phyloP scores from a whole-genome alignment of 495 filamentous ascomycete genomes.

The Lasiosphaeris hirsuta region DNA sequence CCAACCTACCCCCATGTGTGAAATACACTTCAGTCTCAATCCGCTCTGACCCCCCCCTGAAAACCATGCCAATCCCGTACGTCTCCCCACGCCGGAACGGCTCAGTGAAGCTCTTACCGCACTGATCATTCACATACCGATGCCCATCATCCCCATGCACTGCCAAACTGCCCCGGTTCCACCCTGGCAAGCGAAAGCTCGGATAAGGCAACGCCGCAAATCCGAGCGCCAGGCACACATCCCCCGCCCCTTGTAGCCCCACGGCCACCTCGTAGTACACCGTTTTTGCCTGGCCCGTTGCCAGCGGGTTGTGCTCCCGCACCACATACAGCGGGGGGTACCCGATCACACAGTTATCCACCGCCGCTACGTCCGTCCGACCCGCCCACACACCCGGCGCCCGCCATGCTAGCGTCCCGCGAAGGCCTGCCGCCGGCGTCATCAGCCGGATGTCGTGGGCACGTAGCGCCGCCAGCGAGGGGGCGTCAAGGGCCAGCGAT shows the following conservation, averaged over 20 bases:
- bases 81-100: conserved; percentile 48
- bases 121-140: conserved; percentile 80
- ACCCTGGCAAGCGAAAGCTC: conserved; percentile 81
- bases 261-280: conserved; percentile 75
- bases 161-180: conserved; percentile 79
- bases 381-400: conserved; percentile 45
- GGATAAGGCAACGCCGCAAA: conserved; percentile 82
- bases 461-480: conserved; percentile 29
- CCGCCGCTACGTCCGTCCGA: conserved; percentile 26
- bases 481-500: conserved; percentile 51
- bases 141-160: conserved; percentile 91
- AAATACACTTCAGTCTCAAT: conserved; percentile 69
- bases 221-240: conserved; percentile 70
- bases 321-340: conserved; percentile 76
- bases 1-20: conserved; percentile 63
- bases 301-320: conserved; percentile 61
- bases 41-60: conserved; percentile 38
- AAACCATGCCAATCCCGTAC: conserved; percentile 63
- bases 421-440: conserved; percentile 27
- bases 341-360: conserved; percentile 57
- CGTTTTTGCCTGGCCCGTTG: conserved; percentile 42
- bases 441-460: conserved; percentile 36
- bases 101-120: conserved; percentile 66
- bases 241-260: conserved; percentile 37
- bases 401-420: conserved; percentile 28